phyloP scores from a whole-genome alignment of 1,139 yeast species.

The Suhomyces panamericanus region DNA sequence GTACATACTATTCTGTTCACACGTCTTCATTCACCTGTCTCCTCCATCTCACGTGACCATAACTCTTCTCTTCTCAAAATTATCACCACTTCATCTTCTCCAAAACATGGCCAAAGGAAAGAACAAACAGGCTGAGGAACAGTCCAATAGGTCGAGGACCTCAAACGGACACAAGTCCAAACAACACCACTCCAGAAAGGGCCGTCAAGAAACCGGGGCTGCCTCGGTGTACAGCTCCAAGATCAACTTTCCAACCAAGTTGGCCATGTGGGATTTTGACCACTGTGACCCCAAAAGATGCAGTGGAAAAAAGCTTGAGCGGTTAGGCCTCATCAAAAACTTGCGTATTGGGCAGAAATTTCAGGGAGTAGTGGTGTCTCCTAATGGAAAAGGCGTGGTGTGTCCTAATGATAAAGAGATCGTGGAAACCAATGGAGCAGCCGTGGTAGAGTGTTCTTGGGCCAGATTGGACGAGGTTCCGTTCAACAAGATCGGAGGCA shows the following conservation, averaged over 20 bases:
- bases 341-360: slow-evolving; percentile 89
- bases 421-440: slow-evolving; percentile 82
- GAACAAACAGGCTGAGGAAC: slow-evolving; percentile 52
- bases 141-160: slow-evolving; percentile 37
- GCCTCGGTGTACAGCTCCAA: slow-evolving; percentile 1
- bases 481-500: slow-evolving; percentile 87
- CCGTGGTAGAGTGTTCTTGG: slow-evolving; percentile 99
- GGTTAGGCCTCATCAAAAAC: slow-evolving; percentile 79
- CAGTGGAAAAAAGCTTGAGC: slow-evolving; percentile 89
- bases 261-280: slow-evolving; percentile 95
- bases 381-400: slow-evolving; percentile 87
- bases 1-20: too few species aligned
- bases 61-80: background rate
- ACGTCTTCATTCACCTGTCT: too few species aligned
- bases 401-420: slow-evolving; percentile 83
- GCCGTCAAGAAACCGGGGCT: slow-evolving; percentile 47
- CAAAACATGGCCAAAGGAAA: slow-evolving; percentile 63
- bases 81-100: background rate
- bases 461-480: slow-evolving; percentile 96
- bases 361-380: slow-evolving; percentile 87
- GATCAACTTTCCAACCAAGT: slow-evolving; percentile 59
- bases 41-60: background rate
- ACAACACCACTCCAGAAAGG: slow-evolving; percentile 50
- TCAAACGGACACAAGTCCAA: slow-evolving; percentile 62
- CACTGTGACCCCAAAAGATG: slow-evolving; percentile 99